Conservation (phyloP, 768 basidiomycete genomes). For the Dentipellis sp. region DNA sequence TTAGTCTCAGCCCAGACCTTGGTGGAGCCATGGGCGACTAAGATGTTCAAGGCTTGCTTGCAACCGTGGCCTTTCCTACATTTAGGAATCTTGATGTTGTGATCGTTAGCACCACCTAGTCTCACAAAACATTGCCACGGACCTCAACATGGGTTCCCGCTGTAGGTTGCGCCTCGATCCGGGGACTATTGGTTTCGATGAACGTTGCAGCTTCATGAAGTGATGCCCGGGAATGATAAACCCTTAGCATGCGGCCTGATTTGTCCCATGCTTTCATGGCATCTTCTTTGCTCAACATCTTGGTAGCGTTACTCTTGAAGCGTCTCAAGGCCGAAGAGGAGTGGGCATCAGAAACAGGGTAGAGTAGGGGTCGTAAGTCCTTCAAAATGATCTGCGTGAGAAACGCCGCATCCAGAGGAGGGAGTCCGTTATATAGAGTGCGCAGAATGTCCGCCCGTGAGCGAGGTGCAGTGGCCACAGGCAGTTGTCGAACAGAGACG, state of each 20-base stretch:
- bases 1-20: conserved; percentile 84
- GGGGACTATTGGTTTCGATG: conserved; percentile 20
- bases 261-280: conserved; percentile 73
- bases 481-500: conserved; percentile 29
- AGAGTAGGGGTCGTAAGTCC: conserved; percentile 74
- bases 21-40: conserved; percentile 18
- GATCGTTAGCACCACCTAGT: neutral
- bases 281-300: conserved; percentile 44
- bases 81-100: conserved; percentile 58
- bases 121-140: conserved; percentile 1
- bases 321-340: conserved; percentile 41
- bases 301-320: conserved; percentile 49
- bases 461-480: conserved; percentile 24
- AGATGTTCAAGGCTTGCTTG: conserved; percentile 41
- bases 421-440: conserved; percentile 49
- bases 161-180: conserved; percentile 30
- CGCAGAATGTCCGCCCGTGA: conserved; percentile 32
- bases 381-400: conserved; percentile 85
- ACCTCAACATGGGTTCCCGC: conserved; percentile 62
- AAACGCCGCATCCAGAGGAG: conserved; percentile 55
- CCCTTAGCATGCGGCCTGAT: conserved; percentile 37
- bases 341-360: conserved; percentile 48
- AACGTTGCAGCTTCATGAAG: conserved; percentile 46
- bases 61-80: conserved; percentile 65
- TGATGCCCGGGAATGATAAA: conserved; percentile 46